Evolutionary conservation across 805 yeast species (phyloP).

Genomic region (Yarrowia yakushimensis): DNA sequence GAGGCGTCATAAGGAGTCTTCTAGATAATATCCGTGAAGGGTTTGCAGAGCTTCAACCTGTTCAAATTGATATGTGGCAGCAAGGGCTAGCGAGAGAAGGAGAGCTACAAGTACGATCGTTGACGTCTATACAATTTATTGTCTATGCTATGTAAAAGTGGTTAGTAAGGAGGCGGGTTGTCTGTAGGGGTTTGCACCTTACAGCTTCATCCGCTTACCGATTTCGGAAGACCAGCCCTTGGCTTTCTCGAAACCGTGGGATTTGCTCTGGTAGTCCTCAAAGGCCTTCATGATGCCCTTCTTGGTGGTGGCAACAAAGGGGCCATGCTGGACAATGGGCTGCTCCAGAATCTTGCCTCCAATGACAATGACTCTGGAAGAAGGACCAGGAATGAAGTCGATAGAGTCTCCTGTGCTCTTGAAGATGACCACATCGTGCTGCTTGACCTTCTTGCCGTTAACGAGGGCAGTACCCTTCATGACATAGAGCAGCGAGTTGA

Average conservation of each 20-base stretch:
- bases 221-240: constrained; percentile 38
- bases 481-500: constrained; percentile 69
- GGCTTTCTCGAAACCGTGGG: constrained; percentile 39
- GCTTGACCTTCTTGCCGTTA: constrained; percentile 43
- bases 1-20: background rate
- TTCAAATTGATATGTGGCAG: too few relatives aligned
- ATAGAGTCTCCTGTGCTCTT: constrained; percentile 64
- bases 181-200: background rate
- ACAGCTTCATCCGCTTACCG: constrained; percentile 30
- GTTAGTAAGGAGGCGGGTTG: background rate
- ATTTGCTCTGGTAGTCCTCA: constrained; percentile 58
- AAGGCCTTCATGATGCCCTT: constrained; percentile 68
- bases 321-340: constrained; percentile 81
- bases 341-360: constrained; percentile 76
- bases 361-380: constrained; percentile 55
- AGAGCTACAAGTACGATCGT: too few relatives aligned
- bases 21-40: too few relatives aligned
- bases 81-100: too few relatives aligned
- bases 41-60: too few relatives aligned
- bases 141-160: background rate
- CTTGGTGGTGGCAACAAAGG: constrained; percentile 74
- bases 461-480: constrained; percentile 57
- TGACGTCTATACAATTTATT: too few relatives aligned
- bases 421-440: constrained; percentile 58
- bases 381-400: constrained; percentile 47